Evolutionary conservation across 192 early-diverging fungal genomes (phyloP).

Genomic region (Phlyctochytrium arcticum): DNA sequence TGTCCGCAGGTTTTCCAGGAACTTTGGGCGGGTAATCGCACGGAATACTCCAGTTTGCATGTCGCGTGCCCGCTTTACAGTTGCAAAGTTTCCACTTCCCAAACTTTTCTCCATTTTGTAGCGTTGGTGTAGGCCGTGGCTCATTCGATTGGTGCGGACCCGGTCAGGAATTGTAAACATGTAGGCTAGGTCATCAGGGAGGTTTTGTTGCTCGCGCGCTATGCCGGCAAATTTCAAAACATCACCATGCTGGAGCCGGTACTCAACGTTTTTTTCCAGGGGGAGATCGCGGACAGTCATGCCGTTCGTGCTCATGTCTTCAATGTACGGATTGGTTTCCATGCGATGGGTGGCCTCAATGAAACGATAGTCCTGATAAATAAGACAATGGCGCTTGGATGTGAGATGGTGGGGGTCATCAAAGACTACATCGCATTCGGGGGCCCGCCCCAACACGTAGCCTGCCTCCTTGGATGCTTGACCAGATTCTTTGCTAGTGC

Average conservation of each 20-base stretch:
- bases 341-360: neutral
- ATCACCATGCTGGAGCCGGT: conserved; percentile 58
- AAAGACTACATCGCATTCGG: conserved; percentile 30
- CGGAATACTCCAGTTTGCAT: conserved; percentile 53
- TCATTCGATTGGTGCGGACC: no score
- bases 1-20: conserved; percentile 60
- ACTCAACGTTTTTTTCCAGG: conserved; percentile 43
- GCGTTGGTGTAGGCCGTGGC: conserved; percentile 20
- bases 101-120: conserved; percentile 13
- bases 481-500: neutral
- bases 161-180: neutral
- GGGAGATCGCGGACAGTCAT: conserved; percentile 62
- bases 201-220: no score
- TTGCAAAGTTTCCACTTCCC: conserved; percentile 64
- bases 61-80: conserved; percentile 57
- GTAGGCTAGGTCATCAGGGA: neutral
- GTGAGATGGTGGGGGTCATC: conserved; percentile 1
- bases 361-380: conserved; percentile 23
- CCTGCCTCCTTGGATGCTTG: neutral
- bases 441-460: conserved; percentile 18
- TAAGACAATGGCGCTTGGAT: conserved; percentile 31
- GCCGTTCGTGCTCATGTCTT: conserved; percentile 62
- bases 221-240: neutral
- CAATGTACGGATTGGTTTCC: conserved; percentile 22
- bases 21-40: conserved; percentile 59